Base-by-base conservation (phyloP, 2,329 filamentous ascomycete species). In the Ascochyta koolunga region DNA sequence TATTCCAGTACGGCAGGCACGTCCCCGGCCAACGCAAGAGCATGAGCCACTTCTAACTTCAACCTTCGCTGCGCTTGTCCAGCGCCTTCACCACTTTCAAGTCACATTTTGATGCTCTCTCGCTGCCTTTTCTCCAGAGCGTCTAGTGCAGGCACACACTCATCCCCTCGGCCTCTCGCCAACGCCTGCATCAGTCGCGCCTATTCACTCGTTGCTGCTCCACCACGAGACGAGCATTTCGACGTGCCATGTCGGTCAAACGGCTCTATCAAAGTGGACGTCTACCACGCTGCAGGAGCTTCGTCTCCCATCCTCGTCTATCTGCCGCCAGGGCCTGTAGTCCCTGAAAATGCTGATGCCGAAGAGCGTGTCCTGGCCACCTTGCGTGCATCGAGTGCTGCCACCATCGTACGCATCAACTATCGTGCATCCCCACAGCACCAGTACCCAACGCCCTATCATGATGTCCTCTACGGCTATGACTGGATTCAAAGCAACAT, bases 401-500 rank as follows among this genome's bases (percentile, higher is more conserved):
- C 73, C 5, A 77, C 76, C 4, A 59, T 80, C 13, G 76, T 79
- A 8, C 69, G 75, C 31, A 68, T 82, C 60, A 76, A 80, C 56
- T 81, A 82, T 60, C 76, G 79, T 31, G 67, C 73, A 15, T 72
- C 71, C 15, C 54, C 64, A 3, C 53, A 60, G 15, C 58, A 77
- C 45, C 70, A 61, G 8, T 81, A 75, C 54, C 80, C 80, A 29
- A 75, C 69, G 1, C 78, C 79, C 0, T 66, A 81, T 24, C 79
- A 82, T 59, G 78, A 81, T 66, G 76, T 79, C 4, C 61, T 79
- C 8, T 65, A 72, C 13, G 79, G 72, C 21, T 81, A 77, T 57
- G 80, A 82, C 65, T 82, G 79, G 78, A 65, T 80, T 5, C 56
- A 72, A 19, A 61, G 75, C 16, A 75, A 80, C 56, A 59, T 77